Conservation (phyloP, 495 filamentous ascomycete genomes). For the Penicillium coprophilum region DNA sequence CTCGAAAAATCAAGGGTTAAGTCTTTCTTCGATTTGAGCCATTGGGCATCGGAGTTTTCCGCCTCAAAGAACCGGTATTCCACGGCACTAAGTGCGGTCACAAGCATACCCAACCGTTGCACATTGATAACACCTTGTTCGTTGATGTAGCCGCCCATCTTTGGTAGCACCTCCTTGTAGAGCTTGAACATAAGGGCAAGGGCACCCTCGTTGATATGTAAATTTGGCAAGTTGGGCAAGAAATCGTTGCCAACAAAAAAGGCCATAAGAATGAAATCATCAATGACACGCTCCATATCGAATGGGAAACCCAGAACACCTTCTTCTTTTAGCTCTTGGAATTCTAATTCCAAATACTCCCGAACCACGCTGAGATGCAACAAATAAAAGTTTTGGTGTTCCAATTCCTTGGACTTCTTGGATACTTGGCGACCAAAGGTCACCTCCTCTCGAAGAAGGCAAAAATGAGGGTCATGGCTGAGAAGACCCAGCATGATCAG, state of each 20-base stretch:
- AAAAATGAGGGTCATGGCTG: constrained; percentile 98
- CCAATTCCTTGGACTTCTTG: constrained; percentile 89
- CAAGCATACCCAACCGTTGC: constrained; percentile 69
- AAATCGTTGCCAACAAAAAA: constrained; percentile 99
- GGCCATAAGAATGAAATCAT: constrained; percentile 99
- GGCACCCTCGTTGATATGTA: constrained; percentile 98
- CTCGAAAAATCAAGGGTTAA: constrained; percentile 50
- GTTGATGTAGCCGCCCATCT: constrained; percentile 94
- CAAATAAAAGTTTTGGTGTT: constrained; percentile 98
- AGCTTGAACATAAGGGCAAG: constrained; percentile 94
- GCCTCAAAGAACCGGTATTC: constrained; percentile 90
- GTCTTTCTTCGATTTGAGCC: constrained; percentile 78
- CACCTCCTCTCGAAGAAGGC: constrained; percentile 93
- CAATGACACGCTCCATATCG: constrained; percentile 95
- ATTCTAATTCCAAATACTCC: constrained; percentile 95
- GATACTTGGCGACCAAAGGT: constrained; percentile 87
- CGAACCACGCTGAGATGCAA: constrained; percentile 96
- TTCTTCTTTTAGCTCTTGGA: constrained; percentile 85
- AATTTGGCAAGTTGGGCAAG: constrained; percentile 89
- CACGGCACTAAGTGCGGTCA: constrained; percentile 79
- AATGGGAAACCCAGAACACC: constrained; percentile 74
- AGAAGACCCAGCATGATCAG: constrained; percentile 97
- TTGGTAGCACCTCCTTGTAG: constrained; percentile 87
- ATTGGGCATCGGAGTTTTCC: constrained; percentile 82
- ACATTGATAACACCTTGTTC: constrained; percentile 89